Evolutionary conservation across 371 early-diverging fungal genomes (phyloP).

Genomic region (Choanephora cucurbitarum): DNA sequence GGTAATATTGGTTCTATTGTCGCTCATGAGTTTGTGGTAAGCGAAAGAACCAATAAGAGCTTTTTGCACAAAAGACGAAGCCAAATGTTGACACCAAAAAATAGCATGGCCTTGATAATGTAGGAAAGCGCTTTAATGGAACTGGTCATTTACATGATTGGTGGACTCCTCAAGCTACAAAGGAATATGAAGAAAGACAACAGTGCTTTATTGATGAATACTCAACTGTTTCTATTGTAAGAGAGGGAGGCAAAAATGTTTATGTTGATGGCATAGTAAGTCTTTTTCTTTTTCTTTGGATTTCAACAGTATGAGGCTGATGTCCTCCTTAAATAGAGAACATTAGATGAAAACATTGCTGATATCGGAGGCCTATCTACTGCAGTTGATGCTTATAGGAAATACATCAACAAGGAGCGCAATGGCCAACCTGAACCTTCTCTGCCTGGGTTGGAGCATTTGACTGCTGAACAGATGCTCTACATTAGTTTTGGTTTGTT

Average conservation of each 20-base stretch:
- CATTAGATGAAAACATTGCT: conserved; percentile 73
- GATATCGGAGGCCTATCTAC: conserved; percentile 68
- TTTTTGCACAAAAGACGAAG: background rate
- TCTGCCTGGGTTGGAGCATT: conserved; percentile 47
- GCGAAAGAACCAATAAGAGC: too few species aligned
- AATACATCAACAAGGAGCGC: background rate
- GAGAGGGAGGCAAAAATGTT: conserved; percentile 20
- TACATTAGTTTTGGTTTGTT: conserved; percentile 45
- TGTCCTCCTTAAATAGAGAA: too few species aligned
- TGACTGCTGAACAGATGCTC: conserved; percentile 47
- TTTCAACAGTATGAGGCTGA: too few species aligned
- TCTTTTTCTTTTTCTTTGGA: too few species aligned
- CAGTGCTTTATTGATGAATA: conserved; percentile 72
- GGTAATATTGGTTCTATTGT: conserved; percentile 57
- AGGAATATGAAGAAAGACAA: conserved; percentile 49
- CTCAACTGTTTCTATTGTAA: conserved; percentile 39
- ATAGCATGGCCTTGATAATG: conserved; percentile 49
- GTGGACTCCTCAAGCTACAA: conserved; percentile 58
- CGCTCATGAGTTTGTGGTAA: conserved; percentile 63
- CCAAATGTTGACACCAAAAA: background rate
- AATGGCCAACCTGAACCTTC: background rate
- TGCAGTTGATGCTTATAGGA: conserved; percentile 29
- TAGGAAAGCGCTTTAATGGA: conserved; percentile 53
- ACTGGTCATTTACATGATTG: conserved; percentile 47
- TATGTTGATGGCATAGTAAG: conserved; percentile 49